A percentile compares a stretch with the other conserved stretches of the same genome.
Evolutionary conservation across 768 basidiomycete genomes (phyloP).

Genomic region (Collybia sp.): DNA sequence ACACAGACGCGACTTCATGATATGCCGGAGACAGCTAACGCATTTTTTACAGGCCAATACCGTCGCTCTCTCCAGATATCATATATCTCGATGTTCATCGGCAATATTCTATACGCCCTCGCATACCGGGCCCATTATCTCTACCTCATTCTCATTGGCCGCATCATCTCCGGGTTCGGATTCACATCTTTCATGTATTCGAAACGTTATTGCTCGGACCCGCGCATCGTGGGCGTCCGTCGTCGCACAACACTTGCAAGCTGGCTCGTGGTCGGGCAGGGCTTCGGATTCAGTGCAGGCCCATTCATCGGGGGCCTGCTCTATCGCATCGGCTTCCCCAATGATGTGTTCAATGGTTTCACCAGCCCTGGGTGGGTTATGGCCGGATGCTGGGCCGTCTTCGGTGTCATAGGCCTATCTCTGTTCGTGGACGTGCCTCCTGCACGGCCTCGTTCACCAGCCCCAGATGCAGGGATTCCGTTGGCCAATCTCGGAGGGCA

Average conservation of each 20-base stretch:
- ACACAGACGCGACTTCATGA: background rate
- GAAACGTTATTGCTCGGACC: slow-evolving; percentile 68
- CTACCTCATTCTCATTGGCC: slow-evolving; percentile 67
- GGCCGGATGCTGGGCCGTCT: slow-evolving; percentile 47
- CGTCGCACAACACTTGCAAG: slow-evolving; percentile 58
- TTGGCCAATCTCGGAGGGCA: background rate
- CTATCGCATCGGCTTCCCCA: slow-evolving; percentile 55
- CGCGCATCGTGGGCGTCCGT: slow-evolving; percentile 61
- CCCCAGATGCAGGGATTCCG: background rate
- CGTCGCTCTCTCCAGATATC: slow-evolving; percentile 47
- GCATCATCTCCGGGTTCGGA: slow-evolving; percentile 57
- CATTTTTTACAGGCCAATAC: slow-evolving; percentile 43
- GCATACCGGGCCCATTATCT: slow-evolving; percentile 58
- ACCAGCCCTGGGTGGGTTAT: slow-evolving; percentile 67
- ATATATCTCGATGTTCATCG: slow-evolving; percentile 48
- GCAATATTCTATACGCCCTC: slow-evolving; percentile 54
- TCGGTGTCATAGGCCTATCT: slow-evolving; percentile 35
- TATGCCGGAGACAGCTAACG: background rate
- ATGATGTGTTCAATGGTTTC: slow-evolving; percentile 58
- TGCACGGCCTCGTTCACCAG: background rate
- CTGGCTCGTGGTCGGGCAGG: slow-evolving; percentile 62
- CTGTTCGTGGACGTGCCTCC: slow-evolving; percentile 36
- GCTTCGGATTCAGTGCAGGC: slow-evolving; percentile 54
- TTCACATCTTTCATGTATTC: slow-evolving; percentile 65
- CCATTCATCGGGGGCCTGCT: slow-evolving; percentile 61